Percentiles rank a stretch among this genome's conserved stretches.
Evolutionary conservation across 805 yeast species (phyloP).

Genomic region (Wickerhamiella domercqiae): DNA sequence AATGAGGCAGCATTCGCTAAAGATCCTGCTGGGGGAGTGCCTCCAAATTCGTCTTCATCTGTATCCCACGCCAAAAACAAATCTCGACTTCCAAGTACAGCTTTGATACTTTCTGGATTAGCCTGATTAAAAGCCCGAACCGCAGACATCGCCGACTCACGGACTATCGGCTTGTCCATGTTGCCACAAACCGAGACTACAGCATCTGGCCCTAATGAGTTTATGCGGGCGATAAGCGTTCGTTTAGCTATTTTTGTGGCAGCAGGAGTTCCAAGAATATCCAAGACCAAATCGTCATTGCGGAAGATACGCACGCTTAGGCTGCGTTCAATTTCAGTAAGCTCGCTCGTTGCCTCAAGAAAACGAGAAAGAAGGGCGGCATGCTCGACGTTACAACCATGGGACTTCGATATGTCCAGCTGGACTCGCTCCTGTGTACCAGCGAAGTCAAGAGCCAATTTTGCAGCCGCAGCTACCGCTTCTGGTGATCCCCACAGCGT

Average conservation of each 20-base stretch:
- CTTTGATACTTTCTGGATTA: conserved; percentile 29
- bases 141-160: conserved; percentile 28
- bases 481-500: conserved; percentile 47
- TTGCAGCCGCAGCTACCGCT: conserved; percentile 28
- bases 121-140: conserved; percentile 21
- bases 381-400: conserved; percentile 61
- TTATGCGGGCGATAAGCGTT: conserved; percentile 60
- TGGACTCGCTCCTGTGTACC: conserved; percentile 41
- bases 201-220: conserved; percentile 52
- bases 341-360: conserved; percentile 27
- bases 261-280: conserved; percentile 41
- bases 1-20: conserved; percentile 36
- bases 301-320: conserved; percentile 24
- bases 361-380: conserved; percentile 61
- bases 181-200: conserved; percentile 47
- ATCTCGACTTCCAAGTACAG: conserved; percentile 37
- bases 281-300: conserved; percentile 35
- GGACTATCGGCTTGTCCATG: conserved; percentile 24
- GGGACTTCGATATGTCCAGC: conserved; percentile 78
- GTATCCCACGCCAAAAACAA: conserved; percentile 42
- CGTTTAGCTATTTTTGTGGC: conserved; percentile 51
- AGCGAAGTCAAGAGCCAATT: conserved; percentile 51
- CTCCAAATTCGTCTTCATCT: conserved; percentile 55
- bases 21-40: conserved; percentile 44
- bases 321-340: conserved; percentile 28